Conservation (phyloP, 768 basidiomycete species). For the Exidia glandulosa region DNA sequence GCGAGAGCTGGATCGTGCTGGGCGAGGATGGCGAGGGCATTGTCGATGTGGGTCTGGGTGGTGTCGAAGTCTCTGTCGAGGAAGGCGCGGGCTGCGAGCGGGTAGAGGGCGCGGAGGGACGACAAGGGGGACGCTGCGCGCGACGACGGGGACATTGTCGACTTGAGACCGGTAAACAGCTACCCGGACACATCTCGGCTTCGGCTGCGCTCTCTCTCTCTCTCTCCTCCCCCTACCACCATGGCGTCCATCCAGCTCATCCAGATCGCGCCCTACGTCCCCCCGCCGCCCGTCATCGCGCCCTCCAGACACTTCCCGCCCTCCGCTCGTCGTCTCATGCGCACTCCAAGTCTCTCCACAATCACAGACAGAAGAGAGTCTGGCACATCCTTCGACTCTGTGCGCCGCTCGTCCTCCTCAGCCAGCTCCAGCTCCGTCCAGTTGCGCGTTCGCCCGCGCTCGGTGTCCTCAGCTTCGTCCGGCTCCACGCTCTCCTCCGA, state of each 20-base stretch:
- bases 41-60: slow-evolving; percentile 51
- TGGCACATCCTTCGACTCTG: not conserved
- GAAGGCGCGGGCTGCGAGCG: slow-evolving; percentile 69
- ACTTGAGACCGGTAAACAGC: not conserved
- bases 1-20: slow-evolving; percentile 26
- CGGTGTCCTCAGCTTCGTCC: not conserved
- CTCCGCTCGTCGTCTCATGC: not conserved
- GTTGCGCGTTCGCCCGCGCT: not conserved
- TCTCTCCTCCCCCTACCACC: not conserved
- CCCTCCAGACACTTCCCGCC: not conserved
- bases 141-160: not conserved
- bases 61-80: slow-evolving; percentile 60
- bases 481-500: not conserved
- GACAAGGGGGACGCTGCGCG: not conserved
- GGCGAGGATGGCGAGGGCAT: slow-evolving; percentile 52
- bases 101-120: slow-evolving; percentile 63
- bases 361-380: not conserved
- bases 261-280: not conserved
- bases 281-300: not conserved
- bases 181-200: too few relatives aligned
- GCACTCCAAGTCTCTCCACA: not conserved
- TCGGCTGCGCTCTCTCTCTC: not conserved
- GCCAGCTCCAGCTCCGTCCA: not conserved
- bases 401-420: not conserved
- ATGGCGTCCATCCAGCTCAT: not conserved